These are phyloP conservation scores for Parasitella parasitica DNA, from an alignment of 371 early-diverging fungal species.

Conservation along the genomic window DNA sequence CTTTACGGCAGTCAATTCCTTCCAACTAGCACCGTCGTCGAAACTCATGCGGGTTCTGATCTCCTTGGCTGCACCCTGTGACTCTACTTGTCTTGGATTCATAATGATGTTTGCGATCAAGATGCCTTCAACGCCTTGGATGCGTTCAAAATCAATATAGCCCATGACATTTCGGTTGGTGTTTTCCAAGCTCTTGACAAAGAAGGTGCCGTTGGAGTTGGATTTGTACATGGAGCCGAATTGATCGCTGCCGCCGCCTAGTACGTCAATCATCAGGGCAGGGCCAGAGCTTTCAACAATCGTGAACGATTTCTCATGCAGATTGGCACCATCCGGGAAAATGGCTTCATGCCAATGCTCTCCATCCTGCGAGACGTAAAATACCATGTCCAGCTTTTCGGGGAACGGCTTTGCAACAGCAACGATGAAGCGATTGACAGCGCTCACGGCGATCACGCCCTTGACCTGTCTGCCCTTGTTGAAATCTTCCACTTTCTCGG, in stretches of 20 bases:
- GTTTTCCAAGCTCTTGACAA: conserved; percentile 71
- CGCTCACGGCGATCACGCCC: conserved; percentile 66
- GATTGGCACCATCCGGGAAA: conserved; percentile 53
- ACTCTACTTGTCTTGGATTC: conserved; percentile 64
- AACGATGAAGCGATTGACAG: conserved; percentile 66
- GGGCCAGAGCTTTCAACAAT: conserved; percentile 73
- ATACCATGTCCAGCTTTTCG: conserved; percentile 46
- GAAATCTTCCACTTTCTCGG: conserved; percentile 51
- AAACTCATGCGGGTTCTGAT: conserved; percentile 85
- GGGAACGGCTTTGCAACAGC: conserved; percentile 62
- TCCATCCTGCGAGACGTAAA: conserved; percentile 63
- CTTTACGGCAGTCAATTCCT: conserved; percentile 47
- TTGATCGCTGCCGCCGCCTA: conserved; percentile 33
- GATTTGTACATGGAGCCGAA: conserved; percentile 81
- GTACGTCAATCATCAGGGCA: conserved; percentile 64
- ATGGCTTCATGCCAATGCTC: conserved; percentile 63
- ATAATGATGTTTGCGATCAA: conserved; percentile 80
- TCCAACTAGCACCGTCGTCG: conserved; percentile 86
- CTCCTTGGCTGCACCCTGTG: conserved; percentile 51
- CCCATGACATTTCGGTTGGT: conserved; percentile 78
- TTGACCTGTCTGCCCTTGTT: conserved; percentile 43
- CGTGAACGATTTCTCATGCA: conserved; percentile 66
- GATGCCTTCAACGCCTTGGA: conserved; percentile 82
- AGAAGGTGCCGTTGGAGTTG: conserved; percentile 90
- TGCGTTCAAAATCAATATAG: conserved; percentile 87